Evolutionary conservation across 805 yeast genomes (phyloP).

Genomic region (Kodamaea restingae): DNA sequence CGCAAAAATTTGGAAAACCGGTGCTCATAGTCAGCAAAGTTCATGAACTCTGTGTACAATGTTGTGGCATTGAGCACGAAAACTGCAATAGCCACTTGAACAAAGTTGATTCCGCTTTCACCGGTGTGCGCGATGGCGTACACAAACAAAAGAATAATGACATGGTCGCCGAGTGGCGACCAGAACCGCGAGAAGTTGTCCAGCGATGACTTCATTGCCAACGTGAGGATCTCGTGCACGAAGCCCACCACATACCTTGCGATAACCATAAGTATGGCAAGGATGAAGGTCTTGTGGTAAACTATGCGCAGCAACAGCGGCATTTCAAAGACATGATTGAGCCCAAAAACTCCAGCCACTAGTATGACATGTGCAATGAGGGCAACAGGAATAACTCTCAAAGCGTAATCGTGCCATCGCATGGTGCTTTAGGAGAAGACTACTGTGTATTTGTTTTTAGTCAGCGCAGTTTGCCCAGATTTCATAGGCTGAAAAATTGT

Average conservation of each 20-base stretch:
- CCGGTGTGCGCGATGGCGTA: not conserved
- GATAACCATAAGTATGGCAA: conserved; percentile 9
- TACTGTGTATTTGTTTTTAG: not conserved
- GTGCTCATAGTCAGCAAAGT: conserved; percentile 8
- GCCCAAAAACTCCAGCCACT: not conserved
- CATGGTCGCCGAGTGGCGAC: conserved; percentile 16
- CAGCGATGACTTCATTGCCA: conserved; percentile 3
- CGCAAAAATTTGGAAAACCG: conserved; percentile 14
- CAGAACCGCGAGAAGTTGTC: conserved; percentile 12
- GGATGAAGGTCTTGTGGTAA: conserved; percentile 10
- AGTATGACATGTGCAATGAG: not conserved
- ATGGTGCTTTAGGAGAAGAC: not conserved
- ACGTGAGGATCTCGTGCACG: conserved; percentile 13
- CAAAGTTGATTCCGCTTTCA: conserved; percentile 4
- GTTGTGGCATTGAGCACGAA: conserved; percentile 8
- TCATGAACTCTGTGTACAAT: not conserved
- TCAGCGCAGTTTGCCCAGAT: conserved; percentile 2
- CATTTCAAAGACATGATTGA: not conserved
- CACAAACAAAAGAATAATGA: conserved; percentile 6
- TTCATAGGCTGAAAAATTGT: not conserved
- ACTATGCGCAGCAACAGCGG: conserved; percentile 1
- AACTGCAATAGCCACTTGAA: conserved; percentile 11
- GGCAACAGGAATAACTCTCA: not conserved
- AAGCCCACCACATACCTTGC: conserved; percentile 9
- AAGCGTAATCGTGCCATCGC: conserved; percentile 1